phyloP scores from a whole-genome alignment of 1,284 basidiomycete genomes.

The Austropuccinia psidii region DNA sequence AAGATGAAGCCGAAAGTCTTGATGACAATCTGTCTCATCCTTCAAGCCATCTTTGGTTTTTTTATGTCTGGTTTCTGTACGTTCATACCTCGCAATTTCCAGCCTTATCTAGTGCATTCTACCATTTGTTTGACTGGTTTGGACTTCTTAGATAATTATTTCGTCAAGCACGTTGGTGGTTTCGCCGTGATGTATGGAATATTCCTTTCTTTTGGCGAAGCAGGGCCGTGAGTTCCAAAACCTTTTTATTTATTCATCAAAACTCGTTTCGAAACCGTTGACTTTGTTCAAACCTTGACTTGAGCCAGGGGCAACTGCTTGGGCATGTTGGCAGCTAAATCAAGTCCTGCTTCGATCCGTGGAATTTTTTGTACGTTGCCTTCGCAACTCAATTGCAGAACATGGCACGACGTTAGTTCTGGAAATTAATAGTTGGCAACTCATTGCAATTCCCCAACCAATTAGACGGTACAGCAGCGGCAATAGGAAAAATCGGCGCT shows the following conservation, averaged over 20 bases:
- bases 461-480: constrained; percentile 65
- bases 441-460: constrained; percentile 41
- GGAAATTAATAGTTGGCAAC: constrained; percentile 25
- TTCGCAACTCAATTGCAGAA: not conserved
- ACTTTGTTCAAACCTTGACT: not conserved
- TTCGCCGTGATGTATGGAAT: constrained; percentile 70
- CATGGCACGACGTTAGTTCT: constrained; percentile 37
- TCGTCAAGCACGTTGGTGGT: constrained; percentile 57
- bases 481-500: constrained; percentile 80
- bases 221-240: constrained; percentile 68
- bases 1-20: constrained; percentile 43
- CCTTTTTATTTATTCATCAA: constrained; percentile 49
- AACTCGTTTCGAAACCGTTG: not conserved
- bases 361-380: constrained; percentile 60
- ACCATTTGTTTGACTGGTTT: constrained; percentile 49
- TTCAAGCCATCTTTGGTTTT: constrained; percentile 66
- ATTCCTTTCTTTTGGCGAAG: constrained; percentile 62
- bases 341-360: constrained; percentile 69
- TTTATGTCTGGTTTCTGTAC: constrained; percentile 66
- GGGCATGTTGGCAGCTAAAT: constrained; percentile 65
- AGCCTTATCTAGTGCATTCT: not conserved
- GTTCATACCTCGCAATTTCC: not conserved
- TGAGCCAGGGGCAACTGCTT: constrained; percentile 28
- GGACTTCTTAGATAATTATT: constrained; percentile 34
- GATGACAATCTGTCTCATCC: constrained; percentile 45